Conservation (phyloP, 768 basidiomycete species). For the Boletus fagicola region DNA sequence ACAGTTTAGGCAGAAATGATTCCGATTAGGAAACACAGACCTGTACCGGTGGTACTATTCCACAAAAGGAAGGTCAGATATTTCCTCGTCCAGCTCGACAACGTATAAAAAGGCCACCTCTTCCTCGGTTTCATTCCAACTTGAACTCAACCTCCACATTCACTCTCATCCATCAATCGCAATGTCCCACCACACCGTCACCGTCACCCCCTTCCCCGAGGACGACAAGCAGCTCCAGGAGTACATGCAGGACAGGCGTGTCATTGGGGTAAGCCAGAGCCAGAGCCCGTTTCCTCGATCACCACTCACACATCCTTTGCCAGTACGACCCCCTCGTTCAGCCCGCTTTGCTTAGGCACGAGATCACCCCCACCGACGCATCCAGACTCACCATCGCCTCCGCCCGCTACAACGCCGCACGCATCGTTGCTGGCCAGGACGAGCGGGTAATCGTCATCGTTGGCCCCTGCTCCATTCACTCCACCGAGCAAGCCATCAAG, state of each 20-base stretch:
- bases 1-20: neutral
- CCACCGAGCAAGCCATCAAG: constrained; percentile 77
- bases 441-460: constrained; percentile 87
- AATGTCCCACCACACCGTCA: constrained; percentile 43
- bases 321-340: constrained; percentile 97
- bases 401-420: constrained; percentile 75
- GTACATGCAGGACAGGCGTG: constrained; percentile 80
- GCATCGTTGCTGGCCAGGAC: constrained; percentile 80
- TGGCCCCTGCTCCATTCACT: constrained; percentile 96
- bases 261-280: constrained; percentile 60
- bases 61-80: neutral
- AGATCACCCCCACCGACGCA: constrained; percentile 63
- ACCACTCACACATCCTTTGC: constrained; percentile 12
- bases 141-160: constrained; percentile 3
- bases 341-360: constrained; percentile 86
- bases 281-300: neutral
- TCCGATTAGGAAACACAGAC: constrained; percentile 12
- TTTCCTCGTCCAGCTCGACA: neutral
- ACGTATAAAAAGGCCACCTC: constrained; percentile 28
- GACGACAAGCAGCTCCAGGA: constrained; percentile 62
- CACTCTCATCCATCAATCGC: neutral
- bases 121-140: neutral
- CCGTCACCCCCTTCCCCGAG: constrained; percentile 61
- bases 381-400: constrained; percentile 76
- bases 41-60: neutral